Conservation (phyloP, 2,329 filamentous ascomycete species). For the Neocatenulostroma microsporum region DNA sequence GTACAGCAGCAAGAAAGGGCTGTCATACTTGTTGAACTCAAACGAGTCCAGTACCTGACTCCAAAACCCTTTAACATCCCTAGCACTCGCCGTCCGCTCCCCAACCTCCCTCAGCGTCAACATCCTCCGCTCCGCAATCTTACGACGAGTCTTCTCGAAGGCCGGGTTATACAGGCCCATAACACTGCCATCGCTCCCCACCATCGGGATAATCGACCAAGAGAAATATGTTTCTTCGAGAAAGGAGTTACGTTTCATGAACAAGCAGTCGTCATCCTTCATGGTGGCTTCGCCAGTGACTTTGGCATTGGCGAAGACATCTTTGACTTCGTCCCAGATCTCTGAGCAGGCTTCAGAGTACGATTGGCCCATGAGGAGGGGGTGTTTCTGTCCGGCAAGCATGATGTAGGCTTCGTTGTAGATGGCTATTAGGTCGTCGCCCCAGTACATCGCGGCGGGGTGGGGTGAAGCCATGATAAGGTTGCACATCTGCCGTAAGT, state of each 20-base stretch:
- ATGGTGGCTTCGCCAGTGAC: constrained; percentile 68
- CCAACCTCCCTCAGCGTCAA: constrained; percentile 69
- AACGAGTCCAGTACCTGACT: constrained; percentile 59
- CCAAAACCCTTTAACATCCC: constrained; percentile 69
- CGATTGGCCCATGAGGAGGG: constrained; percentile 62
- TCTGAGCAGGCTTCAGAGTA: constrained; percentile 64
- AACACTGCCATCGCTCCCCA: constrained; percentile 62
- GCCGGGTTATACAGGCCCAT: constrained; percentile 67
- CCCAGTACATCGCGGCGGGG: constrained; percentile 57
- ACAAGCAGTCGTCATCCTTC: constrained; percentile 75
- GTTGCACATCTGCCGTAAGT: constrained; percentile 71
- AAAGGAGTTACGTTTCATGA: constrained; percentile 60
- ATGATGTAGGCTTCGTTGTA: constrained; percentile 67
- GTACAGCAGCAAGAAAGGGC: constrained; percentile 70
- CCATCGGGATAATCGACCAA: constrained; percentile 71
- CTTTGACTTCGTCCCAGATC: constrained; percentile 64
- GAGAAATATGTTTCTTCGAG: constrained; percentile 76
- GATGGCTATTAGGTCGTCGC: constrained; percentile 57
- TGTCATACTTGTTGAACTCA: constrained; percentile 65
- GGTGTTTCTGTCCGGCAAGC: constrained; percentile 70
- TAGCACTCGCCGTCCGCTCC: constrained; percentile 64
- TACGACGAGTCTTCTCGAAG: constrained; percentile 72
- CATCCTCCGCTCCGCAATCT: constrained; percentile 73
- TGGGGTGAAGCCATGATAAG: constrained; percentile 73
- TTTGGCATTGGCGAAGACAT: constrained; percentile 60